Evolutionary conservation across 352 stramenopile genomes (phyloP).

Genomic region (Plasmopara muralis): DNA sequence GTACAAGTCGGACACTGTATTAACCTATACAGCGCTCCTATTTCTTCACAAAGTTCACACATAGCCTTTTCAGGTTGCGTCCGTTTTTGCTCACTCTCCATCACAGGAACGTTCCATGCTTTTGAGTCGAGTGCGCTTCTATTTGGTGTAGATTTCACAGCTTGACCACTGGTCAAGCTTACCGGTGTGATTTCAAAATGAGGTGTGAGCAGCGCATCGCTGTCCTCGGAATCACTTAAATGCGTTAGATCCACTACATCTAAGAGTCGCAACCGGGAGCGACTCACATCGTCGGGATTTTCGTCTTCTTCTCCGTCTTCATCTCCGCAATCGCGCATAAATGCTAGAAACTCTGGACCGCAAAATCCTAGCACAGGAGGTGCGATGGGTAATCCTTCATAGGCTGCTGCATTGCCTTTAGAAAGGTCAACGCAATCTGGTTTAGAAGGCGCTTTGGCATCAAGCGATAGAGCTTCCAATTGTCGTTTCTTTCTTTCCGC

Average conservation of each 20-base stretch:
- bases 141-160: neutral
- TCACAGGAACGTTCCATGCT: slow-evolving; percentile 16
- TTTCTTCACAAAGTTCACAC: slow-evolving; percentile 58
- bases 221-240: slow-evolving; percentile 44
- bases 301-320: slow-evolving; percentile 33
- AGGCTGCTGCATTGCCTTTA: slow-evolving; percentile 5
- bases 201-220: slow-evolving; percentile 18
- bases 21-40: slow-evolving; percentile 26
- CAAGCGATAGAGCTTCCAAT: slow-evolving; percentile 5
- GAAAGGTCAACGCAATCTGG: slow-evolving; percentile 6
- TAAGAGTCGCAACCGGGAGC: slow-evolving; percentile 32
- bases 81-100: slow-evolving; percentile 19
- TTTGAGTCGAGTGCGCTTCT: neutral
- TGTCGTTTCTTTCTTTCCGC: slow-evolving; percentile 1
- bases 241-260: slow-evolving; percentile 59
- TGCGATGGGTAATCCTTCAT: slow-evolving; percentile 14
- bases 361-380: slow-evolving; percentile 28
- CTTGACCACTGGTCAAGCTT: neutral
- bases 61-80: slow-evolving; percentile 33
- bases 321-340: slow-evolving; percentile 41
- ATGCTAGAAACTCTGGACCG: slow-evolving; percentile 35
- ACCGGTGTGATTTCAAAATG: neutral
- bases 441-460: slow-evolving; percentile 1
- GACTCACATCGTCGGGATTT: slow-evolving; percentile 33
- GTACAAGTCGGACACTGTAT: slow-evolving; percentile 39